phyloP scores from a whole-genome alignment of 768 basidiomycete species.

The Rossbeevera mucosa region DNA sequence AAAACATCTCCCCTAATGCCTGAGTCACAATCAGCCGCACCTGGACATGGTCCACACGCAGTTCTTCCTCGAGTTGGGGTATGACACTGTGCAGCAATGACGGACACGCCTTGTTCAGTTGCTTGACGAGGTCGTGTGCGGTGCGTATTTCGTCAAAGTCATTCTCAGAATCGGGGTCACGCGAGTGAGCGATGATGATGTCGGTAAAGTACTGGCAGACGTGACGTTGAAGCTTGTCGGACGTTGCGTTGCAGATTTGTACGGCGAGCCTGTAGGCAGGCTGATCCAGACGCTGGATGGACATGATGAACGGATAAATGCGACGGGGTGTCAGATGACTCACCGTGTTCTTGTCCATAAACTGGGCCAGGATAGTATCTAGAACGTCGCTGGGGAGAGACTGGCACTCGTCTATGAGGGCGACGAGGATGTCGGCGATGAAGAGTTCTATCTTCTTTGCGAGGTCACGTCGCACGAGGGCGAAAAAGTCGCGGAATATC shows the following conservation, averaged over 20 bases:
- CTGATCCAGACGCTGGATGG: conserved; percentile 56
- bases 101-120: conserved; percentile 75
- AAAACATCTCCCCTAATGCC: conserved; percentile 87
- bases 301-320: conserved; percentile 1
- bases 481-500: conserved; percentile 81
- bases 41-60: conserved; percentile 67
- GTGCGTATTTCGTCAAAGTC: conserved; percentile 64
- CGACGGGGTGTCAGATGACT: conserved; percentile 21
- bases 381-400: conserved; percentile 74
- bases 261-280: conserved; percentile 79
- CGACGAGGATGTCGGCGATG: conserved; percentile 85
- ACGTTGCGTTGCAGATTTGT: conserved; percentile 76
- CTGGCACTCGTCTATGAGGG: conserved; percentile 82
- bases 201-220: conserved; percentile 93
- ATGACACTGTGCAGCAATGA: conserved; percentile 83
- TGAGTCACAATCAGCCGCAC: conserved; percentile 80
- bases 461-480: conserved; percentile 66
- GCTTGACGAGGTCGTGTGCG: conserved; percentile 83
- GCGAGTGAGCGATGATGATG: conserved; percentile 61
- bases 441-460: conserved; percentile 81
- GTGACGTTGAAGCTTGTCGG: conserved; percentile 84
- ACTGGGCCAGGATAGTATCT: conserved; percentile 80
- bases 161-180: conserved; percentile 50
- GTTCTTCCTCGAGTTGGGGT: conserved; percentile 88
- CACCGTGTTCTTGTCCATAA: conserved; percentile 73